Base-by-base conservation (phyloP, 257 asterid genomes). In the Solanum ahanhuiri region DNA sequence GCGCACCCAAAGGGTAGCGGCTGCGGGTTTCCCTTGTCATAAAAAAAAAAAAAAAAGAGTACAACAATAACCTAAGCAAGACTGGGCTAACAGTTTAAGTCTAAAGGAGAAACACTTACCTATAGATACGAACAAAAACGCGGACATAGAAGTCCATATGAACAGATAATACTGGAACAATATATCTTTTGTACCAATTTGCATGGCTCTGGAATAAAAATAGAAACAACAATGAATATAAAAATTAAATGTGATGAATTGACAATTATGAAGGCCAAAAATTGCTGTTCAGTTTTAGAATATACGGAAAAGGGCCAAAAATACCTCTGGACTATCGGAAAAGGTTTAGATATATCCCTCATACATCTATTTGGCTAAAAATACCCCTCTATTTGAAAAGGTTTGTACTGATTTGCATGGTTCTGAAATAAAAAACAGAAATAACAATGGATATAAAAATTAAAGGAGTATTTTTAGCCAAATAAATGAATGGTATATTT, bases 111-210 rank as follows among this genome's bases (percentile, higher is more conserved):
- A 48, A 88, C 86, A 89, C 98, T 92, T 5, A 48, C 58, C 22
- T 48, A 48, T 88, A 95, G 35, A 96, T 85, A 82, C 98, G 98
- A 58, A 96, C 99, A 87, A 95, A 96, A 85, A 95, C 98, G 33
- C 99, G 96, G 28, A 96, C 95, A 86, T 96, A 96, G 92, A 96
- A 96, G 91, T 96, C 98, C 96, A 96, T 95, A 85, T 96, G 95
- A 88, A 96, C 97, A 25, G 98, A 93, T 87, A 96, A 90, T 88
- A 95, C 93, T 15, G 98, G 99, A 89, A 93, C 97, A 87, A 94
- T 95, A 90, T 93, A 95, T 57, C 99, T 88, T 91, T 94, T 96
- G 90, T 96, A 94, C 41, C 98, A 93, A 93, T 96, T 96, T 84
- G 99, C 99, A 90, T 96, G 99, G 93, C 98, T 93, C 99, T 96